Percentiles rank a stretch among this genome's conserved stretches.
These are phyloP conservation scores for Fusarium sublunatum DNA, from an alignment of 2,329 filamentous ascomycete genomes.

Conservation along the genomic window DNA sequence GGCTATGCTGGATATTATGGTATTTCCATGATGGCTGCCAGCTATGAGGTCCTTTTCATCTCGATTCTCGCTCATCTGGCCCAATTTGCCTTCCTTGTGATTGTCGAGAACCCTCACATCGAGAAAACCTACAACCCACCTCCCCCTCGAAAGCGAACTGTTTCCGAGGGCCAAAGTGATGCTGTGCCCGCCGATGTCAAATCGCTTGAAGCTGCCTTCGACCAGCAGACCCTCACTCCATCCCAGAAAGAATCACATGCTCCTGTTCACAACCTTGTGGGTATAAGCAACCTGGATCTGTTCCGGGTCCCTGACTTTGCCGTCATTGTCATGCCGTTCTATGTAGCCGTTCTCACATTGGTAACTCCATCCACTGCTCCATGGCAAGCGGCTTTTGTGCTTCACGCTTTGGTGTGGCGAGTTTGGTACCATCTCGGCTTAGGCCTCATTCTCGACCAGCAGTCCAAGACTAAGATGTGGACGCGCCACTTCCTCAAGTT, in stretches of 20 bases:
- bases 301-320: slow-evolving; percentile 88
- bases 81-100: slow-evolving; percentile 90
- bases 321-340: slow-evolving; percentile 79
- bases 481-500: slow-evolving; percentile 98
- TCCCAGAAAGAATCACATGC: slow-evolving; percentile 61
- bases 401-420: slow-evolving; percentile 84
- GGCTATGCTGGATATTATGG: slow-evolving; percentile 98
- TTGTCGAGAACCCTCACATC: slow-evolving; percentile 97
- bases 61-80: slow-evolving; percentile 94
- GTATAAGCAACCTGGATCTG: slow-evolving; percentile 84
- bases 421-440: slow-evolving; percentile 93
- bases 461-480: slow-evolving; percentile 93
- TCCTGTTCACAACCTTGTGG: slow-evolving; percentile 84
- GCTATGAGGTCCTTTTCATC: slow-evolving; percentile 97
- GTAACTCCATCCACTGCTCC: slow-evolving; percentile 80
- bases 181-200: slow-evolving; percentile 43
- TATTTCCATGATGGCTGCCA: slow-evolving; percentile 97
- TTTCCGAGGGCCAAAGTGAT: slow-evolving; percentile 50
- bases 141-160: slow-evolving; percentile 72
- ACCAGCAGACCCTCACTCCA: slow-evolving; percentile 41
- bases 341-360: slow-evolving; percentile 78
- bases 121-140: slow-evolving; percentile 97
- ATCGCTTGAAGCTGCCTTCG: slow-evolving; percentile 38
- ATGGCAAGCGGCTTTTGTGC: slow-evolving; percentile 82
- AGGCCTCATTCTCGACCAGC: slow-evolving; percentile 83